Conservation (phyloP, 2,329 filamentous ascomycete genomes). For the Tolypocladium album region DNA sequence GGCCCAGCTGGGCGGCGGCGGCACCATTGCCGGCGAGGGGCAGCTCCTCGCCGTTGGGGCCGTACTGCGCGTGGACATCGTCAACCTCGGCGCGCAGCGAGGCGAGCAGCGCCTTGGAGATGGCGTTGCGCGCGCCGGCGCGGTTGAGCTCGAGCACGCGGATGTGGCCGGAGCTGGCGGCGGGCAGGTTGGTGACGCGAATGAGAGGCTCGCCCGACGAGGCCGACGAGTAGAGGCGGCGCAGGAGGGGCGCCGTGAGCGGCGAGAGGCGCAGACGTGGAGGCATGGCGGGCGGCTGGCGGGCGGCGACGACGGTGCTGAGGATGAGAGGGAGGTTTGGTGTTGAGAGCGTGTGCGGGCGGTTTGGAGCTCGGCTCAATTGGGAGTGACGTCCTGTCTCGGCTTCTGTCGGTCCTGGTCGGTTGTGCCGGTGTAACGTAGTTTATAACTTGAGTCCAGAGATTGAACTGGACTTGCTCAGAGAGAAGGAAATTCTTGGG, state of each 20-base stretch:
- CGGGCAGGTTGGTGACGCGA: conserved; percentile 63
- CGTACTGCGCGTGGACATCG: conserved; percentile 55
- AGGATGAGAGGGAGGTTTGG: not conserved
- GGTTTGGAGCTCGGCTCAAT: not conserved
- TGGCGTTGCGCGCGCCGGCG: conserved; percentile 77
- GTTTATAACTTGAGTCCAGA: too few relatives aligned
- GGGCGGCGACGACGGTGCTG: not conserved
- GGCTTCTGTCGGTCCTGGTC: not conserved
- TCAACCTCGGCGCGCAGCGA: conserved; percentile 64
- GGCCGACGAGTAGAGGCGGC: conserved; percentile 25
- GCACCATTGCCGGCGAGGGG: conserved; percentile 15
- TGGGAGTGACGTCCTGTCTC: not conserved
- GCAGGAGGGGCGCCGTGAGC: conserved; percentile 10
- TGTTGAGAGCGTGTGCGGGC: not conserved
- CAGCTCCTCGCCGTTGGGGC: conserved; percentile 40
- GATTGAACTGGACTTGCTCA: too few relatives aligned
- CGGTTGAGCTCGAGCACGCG: conserved; percentile 81
- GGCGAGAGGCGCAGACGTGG: conserved; percentile 15
- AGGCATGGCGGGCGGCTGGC: conserved; percentile 13
- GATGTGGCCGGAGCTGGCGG: conserved; percentile 73
- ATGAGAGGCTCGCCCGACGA: conserved; percentile 44
- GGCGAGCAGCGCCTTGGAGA: conserved; percentile 67
- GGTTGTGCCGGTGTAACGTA: too few relatives aligned
- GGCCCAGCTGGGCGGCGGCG: conserved; percentile 33
- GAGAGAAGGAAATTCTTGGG: too few relatives aligned